Conservation (phyloP, 345 rosid genomes). For the Crucihimalaya himalaica region DNA sequence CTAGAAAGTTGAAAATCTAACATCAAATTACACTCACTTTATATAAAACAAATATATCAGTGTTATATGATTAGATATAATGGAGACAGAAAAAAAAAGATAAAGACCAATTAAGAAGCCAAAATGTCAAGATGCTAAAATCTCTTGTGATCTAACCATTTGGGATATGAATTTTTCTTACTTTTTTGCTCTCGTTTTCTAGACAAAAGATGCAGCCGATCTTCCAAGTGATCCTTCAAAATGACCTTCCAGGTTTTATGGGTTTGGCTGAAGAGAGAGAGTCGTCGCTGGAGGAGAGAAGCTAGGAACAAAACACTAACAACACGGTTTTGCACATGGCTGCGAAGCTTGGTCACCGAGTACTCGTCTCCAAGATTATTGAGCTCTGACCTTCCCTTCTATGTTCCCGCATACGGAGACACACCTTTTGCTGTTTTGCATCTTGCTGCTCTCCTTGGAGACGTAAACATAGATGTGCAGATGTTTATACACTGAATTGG, state of each 20-base stretch:
- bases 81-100: not conserved
- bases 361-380: slow-evolving; percentile 44
- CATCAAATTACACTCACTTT: not conserved
- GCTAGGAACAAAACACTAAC: not conserved
- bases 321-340: slow-evolving; percentile 49
- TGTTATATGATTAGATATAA: too few species aligned
- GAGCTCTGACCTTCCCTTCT: slow-evolving; percentile 47
- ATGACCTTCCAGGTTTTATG: not conserved
- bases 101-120: not conserved
- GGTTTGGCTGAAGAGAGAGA: not conserved
- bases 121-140: not conserved
- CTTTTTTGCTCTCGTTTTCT: not conserved
- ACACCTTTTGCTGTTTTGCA: slow-evolving; percentile 65
- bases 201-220: not conserved
- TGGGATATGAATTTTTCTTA: not conserved
- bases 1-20: not conserved
- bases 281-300: not conserved
- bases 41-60: not conserved
- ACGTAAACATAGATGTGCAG: slow-evolving; percentile 33
- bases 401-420: slow-evolving; percentile 39
- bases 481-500: slow-evolving; percentile 19
- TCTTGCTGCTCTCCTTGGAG: slow-evolving; percentile 48
- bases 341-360: slow-evolving; percentile 46
- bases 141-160: not conserved
- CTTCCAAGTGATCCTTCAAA: not conserved